Evolutionary conservation across 1,284 basidiomycete genomes (phyloP).

Genomic region (Cutaneotrichosporon spelunceum): DNA sequence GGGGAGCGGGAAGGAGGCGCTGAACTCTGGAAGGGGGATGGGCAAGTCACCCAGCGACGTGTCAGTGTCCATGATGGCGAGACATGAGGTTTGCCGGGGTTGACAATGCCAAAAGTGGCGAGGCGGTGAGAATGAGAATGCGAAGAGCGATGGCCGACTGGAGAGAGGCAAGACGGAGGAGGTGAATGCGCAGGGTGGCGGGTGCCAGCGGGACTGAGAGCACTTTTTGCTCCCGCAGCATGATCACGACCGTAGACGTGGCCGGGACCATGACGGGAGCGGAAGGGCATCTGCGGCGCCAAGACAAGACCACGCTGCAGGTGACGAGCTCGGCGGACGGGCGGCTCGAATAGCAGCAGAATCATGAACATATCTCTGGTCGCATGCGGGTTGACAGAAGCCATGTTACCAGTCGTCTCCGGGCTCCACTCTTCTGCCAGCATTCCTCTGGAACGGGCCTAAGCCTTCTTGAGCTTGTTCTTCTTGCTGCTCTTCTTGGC

Average conservation of each 20-base stretch:
- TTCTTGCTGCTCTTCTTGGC: slow-evolving; percentile 14
- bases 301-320: no score
- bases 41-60: slow-evolving; percentile 1
- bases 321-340: no score
- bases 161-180: no score
- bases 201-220: not conserved
- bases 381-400: not conserved
- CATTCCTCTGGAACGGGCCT: not conserved
- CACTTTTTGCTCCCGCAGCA: slow-evolving; percentile 1
- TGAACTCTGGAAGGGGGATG: slow-evolving; percentile 53
- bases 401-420: not conserved
- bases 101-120: not conserved
- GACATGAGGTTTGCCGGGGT: not conserved
- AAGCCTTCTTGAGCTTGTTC: slow-evolving; percentile 35
- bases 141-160: not conserved
- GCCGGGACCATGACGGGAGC: no score
- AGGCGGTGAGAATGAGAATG: not conserved
- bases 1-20: slow-evolving; percentile 69
- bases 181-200: no score
- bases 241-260: not conserved
- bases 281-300: no score
- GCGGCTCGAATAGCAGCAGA: no score
- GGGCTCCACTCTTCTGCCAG: not conserved
- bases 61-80: slow-evolving; percentile 10
- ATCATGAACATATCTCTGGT: not conserved